Conservation (phyloP, 2,329 filamentous ascomycete species). For the Celoporthe dispersa region DNA sequence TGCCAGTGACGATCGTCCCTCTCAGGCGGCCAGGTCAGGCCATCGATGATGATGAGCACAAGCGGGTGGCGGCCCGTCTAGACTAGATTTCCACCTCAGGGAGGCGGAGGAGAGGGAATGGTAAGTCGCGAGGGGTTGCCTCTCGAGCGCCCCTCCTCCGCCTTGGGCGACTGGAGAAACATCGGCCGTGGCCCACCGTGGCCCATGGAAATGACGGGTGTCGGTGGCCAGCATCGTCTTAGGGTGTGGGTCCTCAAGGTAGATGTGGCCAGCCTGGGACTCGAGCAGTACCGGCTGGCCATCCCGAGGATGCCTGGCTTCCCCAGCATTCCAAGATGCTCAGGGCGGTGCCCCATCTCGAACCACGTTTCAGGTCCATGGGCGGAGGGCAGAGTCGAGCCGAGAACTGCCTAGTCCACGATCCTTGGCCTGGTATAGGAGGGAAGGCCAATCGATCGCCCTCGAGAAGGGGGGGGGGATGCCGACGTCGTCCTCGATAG, state of each 20-base stretch:
- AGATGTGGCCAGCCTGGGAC: not conserved
- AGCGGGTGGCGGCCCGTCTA: conserved; percentile 16
- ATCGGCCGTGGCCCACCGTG: not conserved
- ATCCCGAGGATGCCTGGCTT: conserved; percentile 5
- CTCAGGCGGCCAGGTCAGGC: no score
- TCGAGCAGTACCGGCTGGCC: not conserved
- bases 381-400: not conserved
- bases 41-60: not conserved
- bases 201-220: not conserved
- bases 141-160: not conserved
- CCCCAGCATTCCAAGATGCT: not conserved
- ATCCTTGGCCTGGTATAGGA: not conserved
- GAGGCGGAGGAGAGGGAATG: not conserved
- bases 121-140: not conserved
- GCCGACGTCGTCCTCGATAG: not conserved
- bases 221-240: conserved; percentile 8
- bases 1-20: not conserved
- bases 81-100: not conserved
- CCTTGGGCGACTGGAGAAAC: conserved; percentile 1
- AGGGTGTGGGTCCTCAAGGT: not conserved
- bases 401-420: conserved; percentile 5
- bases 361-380: not conserved
- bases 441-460: not conserved
- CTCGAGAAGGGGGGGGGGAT: not conserved
- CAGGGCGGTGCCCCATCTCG: not conserved